Percentiles rank a stretch among this genome's conserved stretches.
These are phyloP conservation scores for Vinca minor DNA, from an alignment of 257 asterid genomes.

Conservation along the genomic window DNA sequence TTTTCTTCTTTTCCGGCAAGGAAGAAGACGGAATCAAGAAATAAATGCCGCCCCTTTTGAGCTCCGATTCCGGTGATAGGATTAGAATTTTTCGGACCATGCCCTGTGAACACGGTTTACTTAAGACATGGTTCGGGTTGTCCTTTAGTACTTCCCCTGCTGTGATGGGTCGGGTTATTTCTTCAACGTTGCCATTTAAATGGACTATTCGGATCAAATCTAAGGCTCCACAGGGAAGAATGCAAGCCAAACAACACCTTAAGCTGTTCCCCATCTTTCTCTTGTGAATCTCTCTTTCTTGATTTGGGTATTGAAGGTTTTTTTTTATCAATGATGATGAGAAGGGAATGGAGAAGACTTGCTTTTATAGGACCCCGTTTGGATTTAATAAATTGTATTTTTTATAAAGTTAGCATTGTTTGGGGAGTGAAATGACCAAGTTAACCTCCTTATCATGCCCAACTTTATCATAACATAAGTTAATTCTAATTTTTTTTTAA, in stretches of 20 bases:
- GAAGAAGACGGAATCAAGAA: constrained; percentile 82
- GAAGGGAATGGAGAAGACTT: constrained; percentile 14
- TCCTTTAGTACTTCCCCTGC: constrained; percentile 57
- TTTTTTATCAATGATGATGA: constrained; percentile 14
- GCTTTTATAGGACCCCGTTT: constrained; percentile 11
- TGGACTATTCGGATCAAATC: constrained; percentile 93
- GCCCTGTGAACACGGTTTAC: constrained; percentile 55
- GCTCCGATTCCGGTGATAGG: constrained; percentile 66
- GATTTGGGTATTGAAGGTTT: constrained; percentile 2
- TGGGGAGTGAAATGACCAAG: constrained; percentile 9
- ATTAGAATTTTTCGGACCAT: constrained; percentile 53
- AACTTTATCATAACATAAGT: no score
- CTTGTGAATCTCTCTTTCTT: neutral
- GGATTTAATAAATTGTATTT: neutral
- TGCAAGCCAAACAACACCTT: constrained; percentile 95
- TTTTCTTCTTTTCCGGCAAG: constrained; percentile 39
- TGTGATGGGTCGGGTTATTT: constrained; percentile 58
- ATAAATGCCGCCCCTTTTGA: constrained; percentile 86
- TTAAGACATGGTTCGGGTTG: constrained; percentile 70
- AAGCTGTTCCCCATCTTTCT: constrained; percentile 65
- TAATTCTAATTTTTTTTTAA: no score
- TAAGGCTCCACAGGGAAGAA: constrained; percentile 95
- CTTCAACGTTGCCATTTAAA: constrained; percentile 69
- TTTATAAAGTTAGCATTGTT: neutral
- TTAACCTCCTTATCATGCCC: neutral